Evolutionary conservation across 345 rosid genomes (phyloP).

Genomic region (Linum usitatissimum): DNA sequence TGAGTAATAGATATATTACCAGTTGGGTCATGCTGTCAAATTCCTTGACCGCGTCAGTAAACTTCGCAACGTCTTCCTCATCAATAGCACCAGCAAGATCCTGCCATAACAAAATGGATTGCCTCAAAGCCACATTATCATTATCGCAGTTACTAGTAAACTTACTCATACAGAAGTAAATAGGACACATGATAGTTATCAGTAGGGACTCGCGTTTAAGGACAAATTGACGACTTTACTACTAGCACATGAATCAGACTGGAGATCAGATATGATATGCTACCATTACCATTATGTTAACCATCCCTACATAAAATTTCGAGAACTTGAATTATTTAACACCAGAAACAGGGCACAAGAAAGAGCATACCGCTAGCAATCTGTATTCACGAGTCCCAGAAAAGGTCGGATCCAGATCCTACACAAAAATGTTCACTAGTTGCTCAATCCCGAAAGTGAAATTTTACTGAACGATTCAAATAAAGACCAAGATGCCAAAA

Average conservation of each 20-base stretch:
- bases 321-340: neutral
- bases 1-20: constrained; percentile 32
- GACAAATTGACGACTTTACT: neutral
- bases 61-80: constrained; percentile 89
- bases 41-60: constrained; percentile 87
- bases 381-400: constrained; percentile 85
- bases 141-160: neutral
- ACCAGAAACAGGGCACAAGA: neutral
- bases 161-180: neutral
- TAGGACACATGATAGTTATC: neutral
- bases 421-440: constrained; percentile 20
- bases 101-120: constrained; percentile 26
- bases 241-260: neutral
- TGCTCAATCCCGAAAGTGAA: neutral
- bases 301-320: neutral
- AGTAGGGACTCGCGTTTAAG: too few species aligned
- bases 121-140: neutral
- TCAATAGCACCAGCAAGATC: constrained; percentile 78
- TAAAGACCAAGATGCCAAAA: constrained; percentile 10
- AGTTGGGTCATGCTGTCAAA: constrained; percentile 96
- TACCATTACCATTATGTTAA: neutral
- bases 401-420: constrained; percentile 96
- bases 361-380: constrained; percentile 44
- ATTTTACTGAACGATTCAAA: too few species aligned
- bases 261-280: neutral